These are phyloP conservation scores for Mortierella sp. DNA, from an alignment of 371 early-diverging fungal species.

Conservation along the genomic window DNA sequence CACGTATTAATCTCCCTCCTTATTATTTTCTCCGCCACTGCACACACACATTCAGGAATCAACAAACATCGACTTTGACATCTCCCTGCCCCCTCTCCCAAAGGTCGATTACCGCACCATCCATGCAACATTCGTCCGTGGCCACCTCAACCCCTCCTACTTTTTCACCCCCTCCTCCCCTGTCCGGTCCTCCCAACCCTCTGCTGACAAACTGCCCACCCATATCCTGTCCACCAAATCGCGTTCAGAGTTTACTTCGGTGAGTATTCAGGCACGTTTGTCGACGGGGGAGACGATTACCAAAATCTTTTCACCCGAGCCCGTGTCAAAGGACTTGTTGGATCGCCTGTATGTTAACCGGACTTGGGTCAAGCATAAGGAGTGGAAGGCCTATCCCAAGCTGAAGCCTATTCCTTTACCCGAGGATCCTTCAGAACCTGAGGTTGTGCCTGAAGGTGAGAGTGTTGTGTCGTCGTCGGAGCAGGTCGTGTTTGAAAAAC, in stretches of 20 bases:
- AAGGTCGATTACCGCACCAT: slow-evolving; percentile 65
- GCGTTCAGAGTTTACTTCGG: slow-evolving; percentile 64
- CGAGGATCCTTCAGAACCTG: not conserved
- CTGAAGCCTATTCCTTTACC: slow-evolving; percentile 60
- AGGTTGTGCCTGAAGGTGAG: not conserved
- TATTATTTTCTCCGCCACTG: not conserved
- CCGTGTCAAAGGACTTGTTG: slow-evolving; percentile 60
- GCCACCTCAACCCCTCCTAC: slow-evolving; percentile 67
- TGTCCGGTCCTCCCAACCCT: not conserved
- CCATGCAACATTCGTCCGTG: slow-evolving; percentile 78
- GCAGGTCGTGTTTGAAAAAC: slow-evolving; percentile 11
- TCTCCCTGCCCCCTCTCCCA: slow-evolving; percentile 43
- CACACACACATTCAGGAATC: slow-evolving; percentile 31
- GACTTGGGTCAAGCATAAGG: slow-evolving; percentile 70
- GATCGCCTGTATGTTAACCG: slow-evolving; percentile 63
- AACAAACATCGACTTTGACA: slow-evolving; percentile 55
- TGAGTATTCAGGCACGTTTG: slow-evolving; percentile 62
- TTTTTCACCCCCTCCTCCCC: slow-evolving; percentile 58
- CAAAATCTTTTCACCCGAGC: slow-evolving; percentile 70
- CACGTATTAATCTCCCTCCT: not conserved
- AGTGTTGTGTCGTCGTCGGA: not conserved
- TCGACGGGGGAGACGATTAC: slow-evolving; percentile 68
- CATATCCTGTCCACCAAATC: slow-evolving; percentile 69
- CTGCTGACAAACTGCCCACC: slow-evolving; percentile 61
- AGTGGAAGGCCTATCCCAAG: slow-evolving; percentile 80